Base-by-base conservation (phyloP, 805 yeast species). In the Yamadazyma takamatsuzukensis region DNA sequence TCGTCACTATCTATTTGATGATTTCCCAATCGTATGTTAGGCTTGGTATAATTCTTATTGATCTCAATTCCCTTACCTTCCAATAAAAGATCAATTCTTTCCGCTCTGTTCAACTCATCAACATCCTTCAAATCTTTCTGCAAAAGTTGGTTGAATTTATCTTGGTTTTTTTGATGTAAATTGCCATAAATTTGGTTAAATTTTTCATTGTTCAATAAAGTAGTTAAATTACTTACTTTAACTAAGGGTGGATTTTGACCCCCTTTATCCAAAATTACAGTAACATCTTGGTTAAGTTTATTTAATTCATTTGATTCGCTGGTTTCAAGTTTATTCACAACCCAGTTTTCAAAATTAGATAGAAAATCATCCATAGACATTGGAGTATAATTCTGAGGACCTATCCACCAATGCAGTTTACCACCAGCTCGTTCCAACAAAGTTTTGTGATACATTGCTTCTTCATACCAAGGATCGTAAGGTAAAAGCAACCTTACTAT, bases 381-480 rank as follows among this genome's bases (percentile, higher is more conserved):
- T 3, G 87, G 83, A 26, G 56, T 62, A 35, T 60, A 67, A 51
- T 68, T 72, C 24, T 70, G 69, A 4, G 86, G 85, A 0, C 89
- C 89, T 51, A 72, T 78, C 88, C 88, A 82, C 55, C 67, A 61
- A 27, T 70, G 69, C 3, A 74, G 70, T 21, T 57, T 59, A 34
- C 64, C 62, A 5, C 83, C 78, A 28, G 62, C 63, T 28, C 63
- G 58, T 18, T 58, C 59, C 1, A 80, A 82, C 36, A 67, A 51
- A 13, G 56, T 58, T 23, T 86, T 70, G 21, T 76, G 80, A 12
- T 50, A 47, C 28, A 54, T 64, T 3, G 87, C 84, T 47, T 82
- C 87, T 19, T 77, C 85, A 16, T 56, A 66, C 89, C 89, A 82
- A 7, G 89, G 89, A 48, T 82, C 89, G 30, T 54, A 51, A 1